Conservation (phyloP, 345 rosid species). For the Boechera stricta region DNA sequence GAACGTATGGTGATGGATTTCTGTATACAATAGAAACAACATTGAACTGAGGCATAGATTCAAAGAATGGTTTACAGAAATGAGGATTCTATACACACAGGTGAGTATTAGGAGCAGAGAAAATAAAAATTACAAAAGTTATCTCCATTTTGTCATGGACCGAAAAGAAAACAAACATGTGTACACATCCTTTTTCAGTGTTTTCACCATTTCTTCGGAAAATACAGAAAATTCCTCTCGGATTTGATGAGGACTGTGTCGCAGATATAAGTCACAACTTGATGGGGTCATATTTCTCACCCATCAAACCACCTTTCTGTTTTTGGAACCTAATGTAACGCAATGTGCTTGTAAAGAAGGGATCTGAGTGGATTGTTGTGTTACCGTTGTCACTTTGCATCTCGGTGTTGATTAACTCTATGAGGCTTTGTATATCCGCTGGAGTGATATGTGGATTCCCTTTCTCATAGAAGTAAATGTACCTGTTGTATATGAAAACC, state of each 20-base stretch:
- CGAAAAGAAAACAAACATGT: slow-evolving; percentile 29
- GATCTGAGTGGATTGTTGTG: slow-evolving; percentile 59
- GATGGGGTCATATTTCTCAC: slow-evolving; percentile 67
- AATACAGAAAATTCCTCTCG: not conserved
- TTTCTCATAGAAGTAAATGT: slow-evolving; percentile 81
- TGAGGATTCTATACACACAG: slow-evolving; percentile 19
- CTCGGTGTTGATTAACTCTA: slow-evolving; percentile 73
- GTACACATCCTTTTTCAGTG: slow-evolving; percentile 20
- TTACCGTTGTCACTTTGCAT: slow-evolving; percentile 68
- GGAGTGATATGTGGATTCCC: slow-evolving; percentile 69
- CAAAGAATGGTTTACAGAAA: slow-evolving; percentile 29
- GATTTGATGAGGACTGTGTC: slow-evolving; percentile 9
- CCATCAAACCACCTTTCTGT: slow-evolving; percentile 78
- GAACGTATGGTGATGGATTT: not conserved
- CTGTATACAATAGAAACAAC: not conserved
- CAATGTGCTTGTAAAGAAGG: slow-evolving; percentile 68
- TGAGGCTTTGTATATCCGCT: slow-evolving; percentile 67
- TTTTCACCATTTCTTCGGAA: slow-evolving; percentile 5
- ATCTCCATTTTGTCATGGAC: slow-evolving; percentile 25
- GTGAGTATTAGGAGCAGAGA: slow-evolving; percentile 1
- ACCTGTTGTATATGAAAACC: slow-evolving; percentile 47
- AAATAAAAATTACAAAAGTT: slow-evolving; percentile 23
- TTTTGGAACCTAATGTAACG: slow-evolving; percentile 78
- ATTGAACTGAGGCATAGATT: not conserved
- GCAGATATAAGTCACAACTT: slow-evolving; percentile 49